Base-by-base conservation (phyloP, 2,329 filamentous ascomycete genomes). In the Ophiosphaerella korrae region DNA sequence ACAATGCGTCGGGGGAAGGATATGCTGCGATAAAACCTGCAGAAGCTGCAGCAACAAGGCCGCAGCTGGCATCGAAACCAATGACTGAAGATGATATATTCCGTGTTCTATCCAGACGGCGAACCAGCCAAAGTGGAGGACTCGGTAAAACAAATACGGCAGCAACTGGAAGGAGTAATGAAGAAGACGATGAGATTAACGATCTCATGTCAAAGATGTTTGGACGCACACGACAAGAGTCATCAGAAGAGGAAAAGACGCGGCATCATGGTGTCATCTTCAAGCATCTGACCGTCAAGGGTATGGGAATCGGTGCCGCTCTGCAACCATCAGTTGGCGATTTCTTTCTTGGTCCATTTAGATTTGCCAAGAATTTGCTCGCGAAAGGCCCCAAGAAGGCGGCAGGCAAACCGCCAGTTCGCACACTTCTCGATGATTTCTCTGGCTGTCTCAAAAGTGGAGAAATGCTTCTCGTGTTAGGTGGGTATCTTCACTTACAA, bases 361-460 rank as follows among this genome's bases (percentile, higher is more conserved):
- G 81, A 32, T 73, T 79, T n/a, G 58, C 82, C 57, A 80, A 77
- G 58, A 84, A 86, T 24, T 65, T 82, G 1, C 57, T 75, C 74
- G 49, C 76, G 75, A 57, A 76, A 75, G 73, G 65, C 31, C 75
- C 71, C 43, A 69, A 68, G 40, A 67, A 67, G 47, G 68, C 73
- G 48, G 67, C 53, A 32, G 72, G 60, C 37, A 85, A 83, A 60
- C 80, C 82, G 0, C 83, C 86, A 0, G 71, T 87, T 16, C 83
- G 82, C 55, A 87, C 85, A 0, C 86, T 91, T 39, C 73, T 91
- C 18, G 80, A 88, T 45, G 79, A 83, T 60, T 84, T 81, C 50
- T 82, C 86, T 65, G 88, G 88, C 9, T 88, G 85, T 58, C 84
- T 90, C 43, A 86, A 86, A 67, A 87, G 87, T 0, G 88, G 87